Evolutionary conservation across 352 stramenopile genomes (phyloP).

Genomic region (Globisporangium spinosum): DNA sequence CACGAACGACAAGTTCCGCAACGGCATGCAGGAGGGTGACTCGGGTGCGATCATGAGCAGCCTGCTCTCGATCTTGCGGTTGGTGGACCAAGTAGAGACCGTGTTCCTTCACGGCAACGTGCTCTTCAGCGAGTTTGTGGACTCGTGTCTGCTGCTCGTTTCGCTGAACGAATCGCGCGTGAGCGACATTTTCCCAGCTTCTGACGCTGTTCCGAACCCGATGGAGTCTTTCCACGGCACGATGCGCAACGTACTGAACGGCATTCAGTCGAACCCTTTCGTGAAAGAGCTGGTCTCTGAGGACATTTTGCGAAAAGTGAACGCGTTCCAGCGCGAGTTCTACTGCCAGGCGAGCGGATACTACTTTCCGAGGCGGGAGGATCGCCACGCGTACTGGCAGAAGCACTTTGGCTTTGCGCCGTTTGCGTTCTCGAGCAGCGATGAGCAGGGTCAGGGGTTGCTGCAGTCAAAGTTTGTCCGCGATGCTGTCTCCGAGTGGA

Average conservation of each 20-base stretch:
- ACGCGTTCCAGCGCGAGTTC: constrained; percentile 51
- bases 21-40: constrained; percentile 49
- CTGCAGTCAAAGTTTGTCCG: constrained; percentile 44
- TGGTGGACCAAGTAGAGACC: constrained; percentile 73
- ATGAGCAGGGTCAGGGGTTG: constrained; percentile 14
- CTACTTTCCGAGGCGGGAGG: constrained; percentile 51
- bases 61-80: constrained; percentile 53
- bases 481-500: constrained; percentile 40
- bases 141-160: constrained; percentile 49
- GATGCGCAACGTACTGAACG: constrained; percentile 67
- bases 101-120: constrained; percentile 69
- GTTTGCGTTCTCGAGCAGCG: constrained; percentile 18
- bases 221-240: constrained; percentile 77
- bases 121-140: constrained; percentile 56
- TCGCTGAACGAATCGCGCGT: constrained; percentile 40
- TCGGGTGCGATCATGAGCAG: constrained; percentile 58
- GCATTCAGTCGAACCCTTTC: constrained; percentile 60
- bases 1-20: constrained; percentile 61
- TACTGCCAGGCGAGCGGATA: constrained; percentile 76
- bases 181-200: constrained; percentile 36
- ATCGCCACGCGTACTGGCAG: constrained; percentile 53
- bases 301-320: constrained; percentile 51
- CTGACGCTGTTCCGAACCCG: constrained; percentile 58
- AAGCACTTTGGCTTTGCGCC: constrained; percentile 65
- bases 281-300: constrained; percentile 59